Conservation (phyloP, 2,329 filamentous ascomycete genomes). For the Hymenoscyphus scutula region DNA sequence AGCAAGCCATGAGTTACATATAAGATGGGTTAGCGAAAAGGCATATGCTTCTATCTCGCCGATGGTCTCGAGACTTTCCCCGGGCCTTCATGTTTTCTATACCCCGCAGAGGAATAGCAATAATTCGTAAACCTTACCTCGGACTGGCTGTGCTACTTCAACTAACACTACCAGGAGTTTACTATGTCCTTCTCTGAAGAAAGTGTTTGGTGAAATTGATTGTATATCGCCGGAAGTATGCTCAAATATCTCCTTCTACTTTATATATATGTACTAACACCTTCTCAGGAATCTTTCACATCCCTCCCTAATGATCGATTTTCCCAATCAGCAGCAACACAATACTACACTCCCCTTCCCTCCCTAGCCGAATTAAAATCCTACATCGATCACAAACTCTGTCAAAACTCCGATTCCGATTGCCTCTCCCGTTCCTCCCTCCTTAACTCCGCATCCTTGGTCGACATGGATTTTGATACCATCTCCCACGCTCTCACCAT, state of each 20-base stretch:
- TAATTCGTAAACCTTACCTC: slow-evolving; percentile 23
- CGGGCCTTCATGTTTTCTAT: slow-evolving; percentile 80
- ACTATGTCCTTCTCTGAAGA: slow-evolving; percentile 58
- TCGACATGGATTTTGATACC: slow-evolving; percentile 78
- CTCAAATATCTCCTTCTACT: neutral
- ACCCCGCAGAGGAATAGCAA: slow-evolving; percentile 48
- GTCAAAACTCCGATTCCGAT: slow-evolving; percentile 42
- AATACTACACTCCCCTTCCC: slow-evolving; percentile 68
- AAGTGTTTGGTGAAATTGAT: slow-evolving; percentile 54
- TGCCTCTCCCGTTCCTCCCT: slow-evolving; percentile 51
- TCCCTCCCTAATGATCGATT: slow-evolving; percentile 58
- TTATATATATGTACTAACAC: slow-evolving; percentile 16
- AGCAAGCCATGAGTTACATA: slow-evolving; percentile 68
- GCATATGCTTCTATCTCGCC: slow-evolving; percentile 63
- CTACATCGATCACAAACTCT: slow-evolving; percentile 54
- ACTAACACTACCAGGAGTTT: slow-evolving; percentile 39
- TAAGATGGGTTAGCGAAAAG: slow-evolving; percentile 70
- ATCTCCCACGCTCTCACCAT: slow-evolving; percentile 64
- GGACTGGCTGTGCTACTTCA: neutral
- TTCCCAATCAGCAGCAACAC: slow-evolving; percentile 60
- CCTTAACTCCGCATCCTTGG: slow-evolving; percentile 54
- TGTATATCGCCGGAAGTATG: slow-evolving; percentile 52
- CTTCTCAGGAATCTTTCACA: slow-evolving; percentile 57
- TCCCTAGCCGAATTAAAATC: slow-evolving; percentile 53
- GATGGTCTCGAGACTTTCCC: slow-evolving; percentile 70